Evolutionary conservation across 305 asterid species (phyloP).

Genomic region (Petunia hybrid): DNA sequence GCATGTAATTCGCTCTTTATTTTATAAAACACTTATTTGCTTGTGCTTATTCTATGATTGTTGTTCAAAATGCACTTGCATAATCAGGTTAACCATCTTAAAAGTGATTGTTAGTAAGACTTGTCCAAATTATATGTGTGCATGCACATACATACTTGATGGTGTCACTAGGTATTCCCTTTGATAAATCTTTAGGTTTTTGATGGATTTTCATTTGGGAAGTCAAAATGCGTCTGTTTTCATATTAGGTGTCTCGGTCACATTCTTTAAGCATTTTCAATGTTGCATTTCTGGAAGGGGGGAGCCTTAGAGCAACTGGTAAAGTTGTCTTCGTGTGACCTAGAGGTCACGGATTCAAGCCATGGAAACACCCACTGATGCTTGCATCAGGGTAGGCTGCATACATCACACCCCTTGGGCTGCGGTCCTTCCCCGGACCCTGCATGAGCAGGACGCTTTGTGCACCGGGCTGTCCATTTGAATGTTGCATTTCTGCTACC

Average conservation of each 20-base stretch:
- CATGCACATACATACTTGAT: background rate
- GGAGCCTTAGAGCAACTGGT: no score
- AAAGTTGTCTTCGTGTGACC: no score
- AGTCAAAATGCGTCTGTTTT: constrained; percentile 1
- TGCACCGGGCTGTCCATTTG: background rate
- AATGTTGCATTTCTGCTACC: constrained; percentile 4
- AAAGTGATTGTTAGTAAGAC: constrained; percentile 19
- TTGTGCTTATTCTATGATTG: background rate
- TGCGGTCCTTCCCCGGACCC: no score
- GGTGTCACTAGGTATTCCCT: constrained; percentile 15
- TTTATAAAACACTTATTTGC: constrained; percentile 4
- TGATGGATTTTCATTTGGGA: background rate
- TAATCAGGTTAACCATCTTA: constrained; percentile 13
- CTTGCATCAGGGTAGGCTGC: no score
- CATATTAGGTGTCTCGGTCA: background rate
- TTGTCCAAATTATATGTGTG: background rate
- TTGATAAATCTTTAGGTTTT: background rate
- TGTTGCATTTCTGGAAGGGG: constrained; percentile 3
- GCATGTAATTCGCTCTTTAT: constrained; percentile 22
- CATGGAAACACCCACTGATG: no score
- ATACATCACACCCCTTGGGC: no score
- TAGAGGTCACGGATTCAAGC: no score
- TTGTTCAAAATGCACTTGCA: constrained; percentile 25
- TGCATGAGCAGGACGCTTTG: no score
- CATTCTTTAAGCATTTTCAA: constrained; percentile 14